Evolutionary conservation across 2,329 filamentous ascomycete species (phyloP).

Genomic region (Trichoderma gracile): DNA sequence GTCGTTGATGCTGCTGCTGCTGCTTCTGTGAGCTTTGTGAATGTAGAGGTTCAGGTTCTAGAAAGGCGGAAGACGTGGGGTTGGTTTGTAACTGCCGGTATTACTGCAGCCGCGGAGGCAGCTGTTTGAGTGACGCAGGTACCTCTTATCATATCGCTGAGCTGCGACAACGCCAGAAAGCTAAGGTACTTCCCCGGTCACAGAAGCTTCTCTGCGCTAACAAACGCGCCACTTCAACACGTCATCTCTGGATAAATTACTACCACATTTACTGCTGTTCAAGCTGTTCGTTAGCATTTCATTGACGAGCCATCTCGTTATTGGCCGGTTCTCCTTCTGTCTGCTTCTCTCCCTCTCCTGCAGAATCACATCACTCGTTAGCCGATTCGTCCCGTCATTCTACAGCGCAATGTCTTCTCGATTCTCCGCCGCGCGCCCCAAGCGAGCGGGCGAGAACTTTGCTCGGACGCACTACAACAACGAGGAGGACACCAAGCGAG

Average conservation of each 20-base stretch:
- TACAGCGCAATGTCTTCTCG: constrained; percentile 30
- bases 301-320: not conserved
- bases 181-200: constrained; percentile 22
- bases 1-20: not conserved
- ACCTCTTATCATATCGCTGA: constrained; percentile 17
- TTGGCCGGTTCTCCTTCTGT: not conserved
- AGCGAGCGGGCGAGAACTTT: constrained; percentile 80
- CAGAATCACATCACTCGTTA: not conserved
- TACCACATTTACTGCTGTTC: not conserved
- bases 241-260: not conserved
- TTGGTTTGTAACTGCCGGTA: not conserved
- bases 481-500: constrained; percentile 64
- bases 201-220: constrained; percentile 3
- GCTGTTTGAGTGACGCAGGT: constrained; percentile 41
- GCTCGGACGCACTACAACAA: constrained; percentile 69
- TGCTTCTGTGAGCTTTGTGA: not conserved
- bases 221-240: constrained; percentile 7
- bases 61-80: constrained; percentile 29
- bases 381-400: not conserved
- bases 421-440: constrained; percentile 58
- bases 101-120: constrained; percentile 32
- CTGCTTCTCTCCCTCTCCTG: not conserved
- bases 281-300: not conserved
- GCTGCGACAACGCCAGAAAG: constrained; percentile 26
- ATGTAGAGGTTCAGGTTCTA: constrained; percentile 24